Evolutionary conservation across 352 stramenopile species (phyloP), one percentile per base, ranked within the genome.

Genomic region (Phytophthora hybrid): DNA sequence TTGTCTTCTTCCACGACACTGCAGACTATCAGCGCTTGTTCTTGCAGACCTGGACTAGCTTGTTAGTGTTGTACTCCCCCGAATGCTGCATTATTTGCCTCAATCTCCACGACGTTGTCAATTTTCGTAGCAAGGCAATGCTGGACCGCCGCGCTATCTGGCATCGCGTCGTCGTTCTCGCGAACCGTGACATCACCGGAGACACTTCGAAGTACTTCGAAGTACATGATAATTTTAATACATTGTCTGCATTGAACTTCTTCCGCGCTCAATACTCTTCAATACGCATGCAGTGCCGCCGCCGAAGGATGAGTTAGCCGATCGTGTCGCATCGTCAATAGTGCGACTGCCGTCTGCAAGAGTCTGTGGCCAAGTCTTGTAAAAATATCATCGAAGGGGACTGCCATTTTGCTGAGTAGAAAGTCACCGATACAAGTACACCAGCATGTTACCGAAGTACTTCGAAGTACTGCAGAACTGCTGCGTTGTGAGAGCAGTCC

Each of bases 1-100:
- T 78, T 67, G 63, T 86, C 81, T 44, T 79, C 65, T 32, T 84
- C 69, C 26, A 85, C 73, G 54, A 55, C 76, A 57, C 85, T 69
- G 2, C 59, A 71, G 16, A 80, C 29, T 7, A 78, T 47, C 9
- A 83, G n/a, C 5, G 65, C 78, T 18, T 71, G 39, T 5, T 79
- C 70, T 7, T 60, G 19, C 14, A 52, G 57, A 19, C 57, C 52
- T 10, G 23, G 18, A 9, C 5, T 26, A 1, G 19, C 18, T 5
- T 67, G 68, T 1, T 26, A n/a, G 31, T 73, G 81, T 37, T 83
- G 23, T 26, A 26, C 23, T 26, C 23, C 69, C 5, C 69, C 59
- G 59, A 81, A 83, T 14, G 74, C 69, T 10, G 78, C 60, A 26
- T 58, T 79, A 51, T 85, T 85, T 13, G 73, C 63, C 21, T 83